Evolutionary conservation across 345 rosid genomes (phyloP).

Genomic region (Abelmoschus esculentus): DNA sequence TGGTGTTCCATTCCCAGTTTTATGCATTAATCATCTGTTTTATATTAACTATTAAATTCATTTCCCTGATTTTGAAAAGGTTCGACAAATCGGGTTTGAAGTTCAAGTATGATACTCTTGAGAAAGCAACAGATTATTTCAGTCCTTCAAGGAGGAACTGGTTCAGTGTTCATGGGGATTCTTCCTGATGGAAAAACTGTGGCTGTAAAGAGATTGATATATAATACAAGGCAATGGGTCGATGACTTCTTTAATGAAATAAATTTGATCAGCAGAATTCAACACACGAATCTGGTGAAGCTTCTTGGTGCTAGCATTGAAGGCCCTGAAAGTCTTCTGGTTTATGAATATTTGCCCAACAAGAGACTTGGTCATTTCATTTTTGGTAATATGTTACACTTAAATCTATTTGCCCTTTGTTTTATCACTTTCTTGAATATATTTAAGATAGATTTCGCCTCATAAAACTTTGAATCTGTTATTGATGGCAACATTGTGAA

Average conservation of each 20-base stretch:
- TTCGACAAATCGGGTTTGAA: slow-evolving; percentile 24
- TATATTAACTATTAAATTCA: not conserved
- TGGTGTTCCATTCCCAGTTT: not conserved
- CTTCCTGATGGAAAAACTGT: slow-evolving; percentile 37
- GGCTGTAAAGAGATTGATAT: slow-evolving; percentile 47
- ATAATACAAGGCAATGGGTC: slow-evolving; percentile 54
- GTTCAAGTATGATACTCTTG: slow-evolving; percentile 43
- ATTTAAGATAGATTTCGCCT: no score
- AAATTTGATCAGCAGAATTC: slow-evolving; percentile 41
- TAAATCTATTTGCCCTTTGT: not conserved
- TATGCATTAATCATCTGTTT: not conserved
- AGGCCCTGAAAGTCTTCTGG: slow-evolving; percentile 60
- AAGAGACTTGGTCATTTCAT: slow-evolving; percentile 49
- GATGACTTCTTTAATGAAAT: slow-evolving; percentile 55
- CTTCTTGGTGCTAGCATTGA: slow-evolving; percentile 55
- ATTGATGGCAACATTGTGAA: no score
- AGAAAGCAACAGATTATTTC: slow-evolving; percentile 52
- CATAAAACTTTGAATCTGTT: no score
- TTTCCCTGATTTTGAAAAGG: slow-evolving; percentile 15
- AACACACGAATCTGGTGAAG: slow-evolving; percentile 51
- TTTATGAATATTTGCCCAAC: slow-evolving; percentile 46
- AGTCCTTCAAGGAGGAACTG: slow-evolving; percentile 42
- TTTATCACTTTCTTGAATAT: no score
- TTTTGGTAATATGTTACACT: slow-evolving; percentile 30
- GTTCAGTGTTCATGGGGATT: slow-evolving; percentile 38